Percentiles rank a stretch among this genome's conserved stretches.
Conservation (phyloP, 2,329 filamentous ascomycete genomes). For the Ascochyta clinopodiicola region DNA sequence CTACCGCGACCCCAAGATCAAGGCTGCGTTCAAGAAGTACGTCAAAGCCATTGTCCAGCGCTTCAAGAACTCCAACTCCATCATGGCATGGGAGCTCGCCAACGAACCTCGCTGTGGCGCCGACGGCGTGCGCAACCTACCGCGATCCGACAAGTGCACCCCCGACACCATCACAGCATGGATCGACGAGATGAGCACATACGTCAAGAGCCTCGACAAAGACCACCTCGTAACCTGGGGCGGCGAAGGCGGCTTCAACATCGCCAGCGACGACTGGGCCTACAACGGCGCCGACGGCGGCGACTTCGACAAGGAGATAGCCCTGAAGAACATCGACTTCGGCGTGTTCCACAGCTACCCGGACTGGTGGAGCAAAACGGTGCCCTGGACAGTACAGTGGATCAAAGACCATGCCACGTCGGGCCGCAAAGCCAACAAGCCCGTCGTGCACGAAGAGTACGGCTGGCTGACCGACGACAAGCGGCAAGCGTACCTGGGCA, state of each 20-base stretch:
- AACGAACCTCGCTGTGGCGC: constrained; percentile 53
- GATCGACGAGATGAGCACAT: constrained; percentile 62
- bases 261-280: constrained; percentile 39
- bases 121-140: constrained; percentile 36
- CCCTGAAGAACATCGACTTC: constrained; percentile 60
- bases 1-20: constrained; percentile 57
- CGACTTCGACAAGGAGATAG: constrained; percentile 61
- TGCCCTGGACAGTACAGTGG: constrained; percentile 62
- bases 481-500: constrained; percentile 55
- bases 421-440: constrained; percentile 55
- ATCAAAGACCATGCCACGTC: constrained; percentile 60
- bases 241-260: constrained; percentile 53
- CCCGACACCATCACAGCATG: constrained; percentile 55
- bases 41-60: constrained; percentile 58
- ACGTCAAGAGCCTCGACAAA: constrained; percentile 60
- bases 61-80: constrained; percentile 56
- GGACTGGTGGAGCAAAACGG: constrained; percentile 62
- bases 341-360: constrained; percentile 64
- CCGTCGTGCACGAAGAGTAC: constrained; percentile 64
- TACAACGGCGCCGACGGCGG: constrained; percentile 57
- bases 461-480: constrained; percentile 60
- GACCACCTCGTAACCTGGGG: constrained; percentile 64
- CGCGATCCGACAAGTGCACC: constrained; percentile 38
- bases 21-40: constrained; percentile 58
- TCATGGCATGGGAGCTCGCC: constrained; percentile 63